Conservation (phyloP, 73 alveolate genomes). For the Blepharisma japonicum region DNA sequence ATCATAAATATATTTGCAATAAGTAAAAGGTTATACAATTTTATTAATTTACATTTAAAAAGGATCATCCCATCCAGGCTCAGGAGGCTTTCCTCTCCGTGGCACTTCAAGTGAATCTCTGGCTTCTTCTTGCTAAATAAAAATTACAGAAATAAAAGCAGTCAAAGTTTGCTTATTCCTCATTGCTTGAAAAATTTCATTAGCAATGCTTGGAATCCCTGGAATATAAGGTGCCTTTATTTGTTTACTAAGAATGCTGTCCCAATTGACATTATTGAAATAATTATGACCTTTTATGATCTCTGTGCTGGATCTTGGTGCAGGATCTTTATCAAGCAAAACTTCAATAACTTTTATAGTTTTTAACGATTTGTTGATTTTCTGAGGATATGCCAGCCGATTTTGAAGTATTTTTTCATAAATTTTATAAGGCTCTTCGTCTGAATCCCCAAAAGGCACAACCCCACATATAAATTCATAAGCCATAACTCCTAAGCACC, state of each 20-base stretch:
- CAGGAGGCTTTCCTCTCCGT: no score
- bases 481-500: conserved; percentile 36
- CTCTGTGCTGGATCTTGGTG: conserved; percentile 6
- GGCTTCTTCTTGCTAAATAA: no score
- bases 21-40: no score
- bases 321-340: conserved; percentile 26
- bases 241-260: conserved; percentile 1
- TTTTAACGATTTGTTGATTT: background rate
- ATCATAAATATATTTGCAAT: no score
- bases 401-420: conserved; percentile 12
- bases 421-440: conserved; percentile 15
- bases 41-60: no score
- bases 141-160: no score
- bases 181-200: no score
- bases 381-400: no score
- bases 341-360: conserved; percentile 11
- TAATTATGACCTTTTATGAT: conserved; percentile 1
- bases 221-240: conserved; percentile 25
- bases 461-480: conserved; percentile 26
- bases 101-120: no score
- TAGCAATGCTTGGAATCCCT: no score
- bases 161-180: no score
- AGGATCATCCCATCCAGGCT: no score
- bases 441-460: conserved; percentile 10
- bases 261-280: conserved; percentile 19